Evolutionary conservation across 345 rosid species (phyloP).

Genomic region (Clausena lansium): DNA sequence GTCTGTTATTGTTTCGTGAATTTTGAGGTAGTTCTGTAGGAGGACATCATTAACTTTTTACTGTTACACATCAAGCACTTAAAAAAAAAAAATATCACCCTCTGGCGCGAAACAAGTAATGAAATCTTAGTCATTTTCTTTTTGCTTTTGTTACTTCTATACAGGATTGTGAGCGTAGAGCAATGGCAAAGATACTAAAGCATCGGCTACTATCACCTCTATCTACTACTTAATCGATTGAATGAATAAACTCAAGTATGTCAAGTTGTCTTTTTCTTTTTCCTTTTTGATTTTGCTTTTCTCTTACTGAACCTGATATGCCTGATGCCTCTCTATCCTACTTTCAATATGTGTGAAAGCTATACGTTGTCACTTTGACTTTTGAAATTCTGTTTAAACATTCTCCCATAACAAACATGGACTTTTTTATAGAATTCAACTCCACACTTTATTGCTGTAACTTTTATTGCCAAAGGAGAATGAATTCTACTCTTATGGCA

Average conservation of each 20-base stretch:
- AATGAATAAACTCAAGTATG: conserved; percentile 31
- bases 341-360: neutral
- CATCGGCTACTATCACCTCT: conserved; percentile 51
- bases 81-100: neutral
- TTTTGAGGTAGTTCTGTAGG: conserved; percentile 6
- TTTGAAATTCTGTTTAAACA: neutral
- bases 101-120: neutral
- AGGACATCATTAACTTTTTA: neutral
- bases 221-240: conserved; percentile 31
- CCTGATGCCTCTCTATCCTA: neutral
- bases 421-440: neutral
- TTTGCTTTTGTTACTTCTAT: conserved; percentile 17
- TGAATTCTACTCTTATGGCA: neutral
- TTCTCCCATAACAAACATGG: neutral
- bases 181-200: conserved; percentile 59
- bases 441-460: neutral
- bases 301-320: neutral
- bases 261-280: neutral
- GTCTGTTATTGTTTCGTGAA: neutral
- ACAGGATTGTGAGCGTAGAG: conserved; percentile 89
- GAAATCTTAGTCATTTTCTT: neutral
- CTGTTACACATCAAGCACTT: neutral
- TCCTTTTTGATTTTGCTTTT: neutral
- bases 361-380: neutral
- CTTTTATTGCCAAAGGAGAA: neutral